Evolutionary conservation across 1,284 basidiomycete species (phyloP), one percentile per base, ranked within the genome.

Genomic region (Papiliotrema fonsecae): DNA sequence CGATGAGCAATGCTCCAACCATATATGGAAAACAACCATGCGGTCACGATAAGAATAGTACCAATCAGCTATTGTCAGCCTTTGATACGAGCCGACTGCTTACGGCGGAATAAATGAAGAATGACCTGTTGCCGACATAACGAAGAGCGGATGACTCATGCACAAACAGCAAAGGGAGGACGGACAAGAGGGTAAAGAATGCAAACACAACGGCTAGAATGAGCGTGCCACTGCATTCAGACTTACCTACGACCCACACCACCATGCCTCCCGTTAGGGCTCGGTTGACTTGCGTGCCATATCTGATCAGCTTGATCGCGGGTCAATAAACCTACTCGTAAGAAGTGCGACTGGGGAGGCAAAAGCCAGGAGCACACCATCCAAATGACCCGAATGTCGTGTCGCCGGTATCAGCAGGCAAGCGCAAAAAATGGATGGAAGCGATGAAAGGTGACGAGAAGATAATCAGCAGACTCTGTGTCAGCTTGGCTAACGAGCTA

Each of bases 401-500:
- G 14, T 45, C 43, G 1, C 57, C 56, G 1, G 44, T 45, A 0
- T 46, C 18, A 3, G 50, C 34, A 7, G 58, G 57, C 4, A 65
- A 51, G 10, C 40, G 27, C 2, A 72, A 53, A 49, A 72, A 71
- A 46, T 58, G 58, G 50, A 73, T 70, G 2, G 57, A 50, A 1
- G 51, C 42, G 50, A 71, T 67, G 51, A 72, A 72, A 0, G 71
- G 71, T 1, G 67, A 56, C 1, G 71, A 72, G 51, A 73, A 72
- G 16, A 66, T 68, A 25, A 65, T 45, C 19, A 73, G 30, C 30
- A 16, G 16, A 30, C 11, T 19, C 10, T 21, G 36, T 32, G 26
- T 30, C 19, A 18, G 7, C 36, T 37, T 24, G 39, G 6, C 24
- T 2, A 26, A 34, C 11, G 11, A 16, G 37, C 16, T 2, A 60